Evolutionary conservation across 2,329 filamentous ascomycete genomes (phyloP).

Genomic region (Albophoma yamanashiensis): DNA sequence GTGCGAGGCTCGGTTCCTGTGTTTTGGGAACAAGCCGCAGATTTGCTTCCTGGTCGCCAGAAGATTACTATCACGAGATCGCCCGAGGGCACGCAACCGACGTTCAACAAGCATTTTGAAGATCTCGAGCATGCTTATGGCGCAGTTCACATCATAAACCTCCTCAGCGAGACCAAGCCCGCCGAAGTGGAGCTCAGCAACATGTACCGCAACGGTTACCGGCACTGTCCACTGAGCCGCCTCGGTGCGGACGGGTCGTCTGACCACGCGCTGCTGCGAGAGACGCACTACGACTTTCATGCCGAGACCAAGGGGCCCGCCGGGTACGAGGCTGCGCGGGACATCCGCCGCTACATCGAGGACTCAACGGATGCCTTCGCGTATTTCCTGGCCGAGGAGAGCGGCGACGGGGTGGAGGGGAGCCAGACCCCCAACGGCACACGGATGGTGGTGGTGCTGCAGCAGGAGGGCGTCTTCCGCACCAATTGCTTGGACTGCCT

Average conservation of each 20-base stretch:
- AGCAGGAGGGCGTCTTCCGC: constrained; percentile 91
- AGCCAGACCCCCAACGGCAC: constrained; percentile 23
- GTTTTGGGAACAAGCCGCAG: constrained; percentile 92
- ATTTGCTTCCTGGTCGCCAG: constrained; percentile 81
- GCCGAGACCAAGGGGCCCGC: constrained; percentile 79
- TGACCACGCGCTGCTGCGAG: constrained; percentile 65
- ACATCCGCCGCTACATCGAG: constrained; percentile 70
- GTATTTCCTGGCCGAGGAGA: constrained; percentile 78
- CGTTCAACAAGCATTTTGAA: constrained; percentile 92
- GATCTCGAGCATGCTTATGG: constrained; percentile 80
- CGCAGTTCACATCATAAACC: constrained; percentile 82
- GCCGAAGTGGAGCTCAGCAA: constrained; percentile 77
- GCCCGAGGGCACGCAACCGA: constrained; percentile 80
- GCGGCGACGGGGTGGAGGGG: constrained; percentile 39
- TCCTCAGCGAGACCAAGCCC: constrained; percentile 82
- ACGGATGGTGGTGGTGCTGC: constrained; percentile 59
- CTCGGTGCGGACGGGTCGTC: constrained; percentile 39
- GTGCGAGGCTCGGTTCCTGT: constrained; percentile 86
- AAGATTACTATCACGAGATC: constrained; percentile 89
- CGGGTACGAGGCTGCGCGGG: constrained; percentile 83
- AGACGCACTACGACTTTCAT: constrained; percentile 93
- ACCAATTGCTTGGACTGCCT: constrained; percentile 96
- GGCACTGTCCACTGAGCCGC: constrained; percentile 59
- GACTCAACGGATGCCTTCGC: constrained; percentile 77
- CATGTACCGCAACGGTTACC: constrained; percentile 69